Evolutionary conservation across 768 basidiomycete genomes (phyloP).

Genomic region (Rhodotorula diobovata): DNA sequence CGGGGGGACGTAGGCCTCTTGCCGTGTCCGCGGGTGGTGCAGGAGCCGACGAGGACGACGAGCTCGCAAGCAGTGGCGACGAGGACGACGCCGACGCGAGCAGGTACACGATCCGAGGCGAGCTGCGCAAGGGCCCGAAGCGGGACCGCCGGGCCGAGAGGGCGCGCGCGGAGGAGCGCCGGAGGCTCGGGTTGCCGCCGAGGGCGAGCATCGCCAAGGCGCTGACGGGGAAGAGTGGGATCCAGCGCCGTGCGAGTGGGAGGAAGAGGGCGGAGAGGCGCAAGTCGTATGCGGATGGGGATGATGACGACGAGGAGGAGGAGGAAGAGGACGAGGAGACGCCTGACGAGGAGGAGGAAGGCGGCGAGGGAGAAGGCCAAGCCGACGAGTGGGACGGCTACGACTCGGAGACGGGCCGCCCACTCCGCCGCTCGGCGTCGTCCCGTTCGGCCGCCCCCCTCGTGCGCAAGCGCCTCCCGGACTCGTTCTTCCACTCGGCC

Average conservation of each 20-base stretch:
- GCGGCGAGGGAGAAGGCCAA: not conserved
- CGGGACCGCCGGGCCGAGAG: slow-evolving; percentile 18
- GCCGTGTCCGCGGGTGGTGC: not conserved
- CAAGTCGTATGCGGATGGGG: not conserved
- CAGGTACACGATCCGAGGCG: not conserved
- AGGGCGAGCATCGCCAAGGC: slow-evolving; percentile 7
- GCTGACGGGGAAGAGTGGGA: slow-evolving; percentile 1
- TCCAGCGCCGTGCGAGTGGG: not conserved
- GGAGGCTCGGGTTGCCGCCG: slow-evolving; percentile 1
- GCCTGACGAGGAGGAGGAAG: too few species aligned
- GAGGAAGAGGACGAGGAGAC: slow-evolving; percentile 1
- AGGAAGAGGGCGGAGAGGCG: not conserved
- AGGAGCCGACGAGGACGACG: not conserved
- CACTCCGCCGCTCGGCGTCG: not conserved
- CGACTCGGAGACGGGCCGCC: not conserved
- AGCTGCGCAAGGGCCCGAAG: slow-evolving; percentile 16
- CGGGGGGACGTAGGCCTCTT: too few species aligned
- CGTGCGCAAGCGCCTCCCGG: slow-evolving; percentile 10
- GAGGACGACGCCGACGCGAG: not conserved
- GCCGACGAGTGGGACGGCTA: not conserved
- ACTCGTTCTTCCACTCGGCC: slow-evolving; percentile 32
- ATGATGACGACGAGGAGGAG: not conserved
- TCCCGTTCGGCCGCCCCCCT: not conserved
- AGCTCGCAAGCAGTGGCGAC: not conserved
- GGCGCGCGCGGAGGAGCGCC: slow-evolving; percentile 8